Percentiles rank a stretch among this genome's conserved stretches.
phyloP scores from a whole-genome alignment of 768 basidiomycete genomes.

The Boletus sp. region DNA sequence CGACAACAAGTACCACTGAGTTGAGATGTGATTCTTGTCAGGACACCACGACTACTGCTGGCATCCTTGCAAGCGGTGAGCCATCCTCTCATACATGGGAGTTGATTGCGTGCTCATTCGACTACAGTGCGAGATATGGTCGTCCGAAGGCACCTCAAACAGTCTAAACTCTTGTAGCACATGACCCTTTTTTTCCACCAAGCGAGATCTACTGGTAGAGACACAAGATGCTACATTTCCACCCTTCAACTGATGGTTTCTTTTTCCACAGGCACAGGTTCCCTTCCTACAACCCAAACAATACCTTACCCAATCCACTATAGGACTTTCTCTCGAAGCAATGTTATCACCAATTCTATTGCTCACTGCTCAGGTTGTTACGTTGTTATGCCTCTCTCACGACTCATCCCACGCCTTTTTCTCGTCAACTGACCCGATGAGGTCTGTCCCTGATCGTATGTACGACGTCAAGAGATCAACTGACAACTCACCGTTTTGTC shows the following conservation, averaged over 20 bases:
- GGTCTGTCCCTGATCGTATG: neutral
- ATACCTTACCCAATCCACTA: conserved; percentile 5
- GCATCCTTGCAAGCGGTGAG: conserved; percentile 76
- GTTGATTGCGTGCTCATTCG: conserved; percentile 2
- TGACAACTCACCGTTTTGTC: neutral
- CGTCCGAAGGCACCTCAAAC: conserved; percentile 72
- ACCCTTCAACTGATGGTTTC: neutral
- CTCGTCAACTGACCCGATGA: neutral
- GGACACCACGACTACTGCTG: conserved; percentile 71
- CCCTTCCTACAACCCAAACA: neutral
- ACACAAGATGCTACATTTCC: neutral
- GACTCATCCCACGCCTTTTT: neutral
- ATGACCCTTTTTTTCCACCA: neutral
- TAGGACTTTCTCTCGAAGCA: conserved; percentile 11
- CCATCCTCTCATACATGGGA: neutral
- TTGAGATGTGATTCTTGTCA: conserved; percentile 22
- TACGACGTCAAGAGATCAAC: neutral
- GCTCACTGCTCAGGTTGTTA: conserved; percentile 6
- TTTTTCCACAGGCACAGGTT: conserved; percentile 2
- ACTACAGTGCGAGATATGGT: conserved; percentile 75
- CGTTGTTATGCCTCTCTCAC: conserved; percentile 6
- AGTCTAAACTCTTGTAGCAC: conserved; percentile 62
- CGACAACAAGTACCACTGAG: neutral
- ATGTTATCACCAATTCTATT: conserved; percentile 14
- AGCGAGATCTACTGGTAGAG: conserved; percentile 9